These are phyloP conservation scores for Solanum ahanhuiri DNA, from an alignment of 257 asterid genomes.

Conservation along the genomic window DNA sequence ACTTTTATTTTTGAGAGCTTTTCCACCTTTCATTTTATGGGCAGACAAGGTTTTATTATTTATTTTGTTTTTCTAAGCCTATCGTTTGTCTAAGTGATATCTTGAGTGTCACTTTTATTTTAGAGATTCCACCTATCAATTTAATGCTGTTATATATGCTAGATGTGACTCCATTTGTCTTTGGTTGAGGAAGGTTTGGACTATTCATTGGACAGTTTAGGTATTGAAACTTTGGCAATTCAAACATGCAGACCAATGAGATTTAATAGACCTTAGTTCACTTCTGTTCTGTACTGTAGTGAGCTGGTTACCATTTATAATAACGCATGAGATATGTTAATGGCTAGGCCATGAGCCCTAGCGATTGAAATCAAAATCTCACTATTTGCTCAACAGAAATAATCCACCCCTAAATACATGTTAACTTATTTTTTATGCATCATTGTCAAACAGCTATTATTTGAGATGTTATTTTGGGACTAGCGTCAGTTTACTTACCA, in stretches of 20 bases:
- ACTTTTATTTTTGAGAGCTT: not conserved
- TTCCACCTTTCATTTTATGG: not conserved
- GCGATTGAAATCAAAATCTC: not conserved
- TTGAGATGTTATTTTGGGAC: not conserved
- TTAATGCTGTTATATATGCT: not conserved
- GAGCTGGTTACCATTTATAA: not conserved
- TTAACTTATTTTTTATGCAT: not conserved
- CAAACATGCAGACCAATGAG: not conserved
- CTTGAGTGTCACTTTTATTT: not conserved
- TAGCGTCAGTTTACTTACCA: not conserved
- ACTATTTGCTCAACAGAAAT: not conserved
- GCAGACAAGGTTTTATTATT: conserved; percentile 63
- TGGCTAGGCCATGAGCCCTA: not conserved
- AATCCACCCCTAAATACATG: not conserved
- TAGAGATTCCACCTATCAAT: not conserved
- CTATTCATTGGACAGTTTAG: not conserved
- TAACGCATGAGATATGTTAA: not conserved
- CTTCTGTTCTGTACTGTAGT: not conserved
- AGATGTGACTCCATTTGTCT: not conserved
- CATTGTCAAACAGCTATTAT: not conserved
- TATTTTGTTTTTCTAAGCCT: not conserved
- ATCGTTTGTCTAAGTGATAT: not conserved
- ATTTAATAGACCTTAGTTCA: not conserved
- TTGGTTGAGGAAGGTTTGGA: not conserved
- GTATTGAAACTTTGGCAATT: not conserved